Base-by-base conservation (phyloP, 2,329 filamentous ascomycete genomes). In the Nemania serpens region DNA sequence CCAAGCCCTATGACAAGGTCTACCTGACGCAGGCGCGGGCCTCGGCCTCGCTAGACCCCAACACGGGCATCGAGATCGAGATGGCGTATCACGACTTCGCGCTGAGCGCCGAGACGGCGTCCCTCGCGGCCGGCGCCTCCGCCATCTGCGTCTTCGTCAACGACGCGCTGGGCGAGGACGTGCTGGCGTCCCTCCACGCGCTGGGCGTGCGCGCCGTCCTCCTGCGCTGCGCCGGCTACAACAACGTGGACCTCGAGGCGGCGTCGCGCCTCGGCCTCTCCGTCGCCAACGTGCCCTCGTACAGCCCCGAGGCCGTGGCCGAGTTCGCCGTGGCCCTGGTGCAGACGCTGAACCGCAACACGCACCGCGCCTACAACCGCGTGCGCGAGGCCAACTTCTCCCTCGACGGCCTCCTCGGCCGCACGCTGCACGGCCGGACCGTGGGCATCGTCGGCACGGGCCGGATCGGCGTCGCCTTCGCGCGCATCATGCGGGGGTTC, bases 71-170 rank as follows among this genome's bases (percentile, higher is more conserved):
- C 58, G 25, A 42, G 10, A 74, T 84, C 65, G 77, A 84, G 11
- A 74, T 88, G 55, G 70, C 77, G 58, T 88, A 83, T 73, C 85
- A 88, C 74, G 80, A 85, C 47, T 84, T 87, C 60, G 69, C 83
- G 2, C 81, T 90, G 10, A 79, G 76, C 42, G 66, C 77, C 29
- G 81, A 86, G 47, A 90, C 87, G 0, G 84, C 80, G 1, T 66
- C 80, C 1, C 79, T 89, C 6, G 82, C 83, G 2, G 69, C 75
- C 1, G 81, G 77, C 37, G 78, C 81, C 59, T 75, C 81, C 43
- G 87, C 86, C 58, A 79, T 90, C 50, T 90, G 87, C 74, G 83
- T 85, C 68, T 90, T 90, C 68, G 88, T 90, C 71, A 90, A 90
- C 73, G 88, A 90, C 74, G 74, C 74, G 4, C 76, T 88, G 18